Conservation (phyloP, 2,329 filamentous ascomycete species). For the Mycogone perniciosa region DNA sequence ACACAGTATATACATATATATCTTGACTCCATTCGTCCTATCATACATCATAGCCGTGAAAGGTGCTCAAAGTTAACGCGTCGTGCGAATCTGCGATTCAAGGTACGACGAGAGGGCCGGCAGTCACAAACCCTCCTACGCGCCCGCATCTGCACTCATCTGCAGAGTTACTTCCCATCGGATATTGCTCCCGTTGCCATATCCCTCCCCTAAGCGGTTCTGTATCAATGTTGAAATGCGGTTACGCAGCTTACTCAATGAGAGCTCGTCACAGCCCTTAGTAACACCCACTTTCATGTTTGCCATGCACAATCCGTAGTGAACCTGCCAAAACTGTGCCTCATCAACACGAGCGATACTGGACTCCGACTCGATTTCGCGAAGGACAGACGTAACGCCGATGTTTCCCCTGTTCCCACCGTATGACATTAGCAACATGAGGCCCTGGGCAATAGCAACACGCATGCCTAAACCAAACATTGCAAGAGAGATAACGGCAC, state of each 20-base stretch:
- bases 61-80: no score
- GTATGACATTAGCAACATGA: conserved; percentile 96
- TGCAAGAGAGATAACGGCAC: conserved; percentile 70
- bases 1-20: neutral
- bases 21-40: neutral
- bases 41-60: no score
- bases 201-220: conserved; percentile 80
- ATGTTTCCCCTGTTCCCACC: conserved; percentile 31
- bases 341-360: conserved; percentile 74
- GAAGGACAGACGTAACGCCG: conserved; percentile 66
- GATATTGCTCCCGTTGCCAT: conserved; percentile 69
- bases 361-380: conserved; percentile 77
- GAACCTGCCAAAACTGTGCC: conserved; percentile 96
- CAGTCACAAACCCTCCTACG: conserved; percentile 11
- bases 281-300: conserved; percentile 75
- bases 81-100: no score
- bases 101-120: no score
- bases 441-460: conserved; percentile 76
- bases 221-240: conserved; percentile 73
- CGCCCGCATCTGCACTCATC: conserved; percentile 42
- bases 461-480: conserved; percentile 87
- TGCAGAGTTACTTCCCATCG: conserved; percentile 94
- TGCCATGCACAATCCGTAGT: conserved; percentile 94
- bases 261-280: conserved; percentile 60
- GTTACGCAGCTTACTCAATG: conserved; percentile 65